Evolutionary conservation across 1,284 basidiomycete species (phyloP).

Genomic region (Coniferiporia weirii): DNA sequence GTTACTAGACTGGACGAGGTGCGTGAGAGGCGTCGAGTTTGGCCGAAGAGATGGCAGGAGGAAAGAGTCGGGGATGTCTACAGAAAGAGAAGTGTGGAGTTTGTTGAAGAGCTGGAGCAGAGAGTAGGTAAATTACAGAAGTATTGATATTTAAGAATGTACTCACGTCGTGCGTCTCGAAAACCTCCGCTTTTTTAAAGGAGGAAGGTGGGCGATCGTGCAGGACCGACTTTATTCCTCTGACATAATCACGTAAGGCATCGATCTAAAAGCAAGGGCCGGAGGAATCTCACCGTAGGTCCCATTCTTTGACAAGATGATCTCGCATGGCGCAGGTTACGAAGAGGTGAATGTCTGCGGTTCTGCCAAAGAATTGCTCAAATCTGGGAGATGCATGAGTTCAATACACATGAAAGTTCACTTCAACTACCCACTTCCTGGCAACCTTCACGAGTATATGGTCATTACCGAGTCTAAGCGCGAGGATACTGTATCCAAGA

Average conservation of each 20-base stretch:
- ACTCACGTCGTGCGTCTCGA: constrained; percentile 70
- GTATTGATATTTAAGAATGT: neutral
- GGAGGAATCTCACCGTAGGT: constrained; percentile 55
- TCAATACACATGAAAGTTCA: neutral
- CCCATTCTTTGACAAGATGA: constrained; percentile 69
- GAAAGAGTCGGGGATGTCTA: constrained; percentile 32
- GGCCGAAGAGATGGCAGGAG: constrained; percentile 42
- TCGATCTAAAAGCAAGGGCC: neutral
- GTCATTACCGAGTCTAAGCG: constrained; percentile 65
- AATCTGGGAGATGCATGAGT: constrained; percentile 49
- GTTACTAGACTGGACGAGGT: constrained; percentile 18
- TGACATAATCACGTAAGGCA: constrained; percentile 28
- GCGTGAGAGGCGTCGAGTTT: constrained; percentile 61
- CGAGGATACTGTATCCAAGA: constrained; percentile 90
- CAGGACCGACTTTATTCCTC: constrained; percentile 73
- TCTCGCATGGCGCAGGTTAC: constrained; percentile 88
- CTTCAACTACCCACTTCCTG: constrained; percentile 46
- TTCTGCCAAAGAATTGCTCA: constrained; percentile 71
- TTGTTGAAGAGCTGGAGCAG: constrained; percentile 50
- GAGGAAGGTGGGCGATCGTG: constrained; percentile 85
- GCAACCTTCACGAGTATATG: constrained; percentile 74
- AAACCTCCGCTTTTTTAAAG: constrained; percentile 66
- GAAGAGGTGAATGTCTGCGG: constrained; percentile 88
- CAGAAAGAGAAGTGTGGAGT: constrained; percentile 35
- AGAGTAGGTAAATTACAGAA: constrained; percentile 22